A percentile compares a stretch with the other conserved stretches of the same genome.
phyloP scores from a whole-genome alignment of 805 yeast genomes.

The Metschnikowia cerradonensis region DNA sequence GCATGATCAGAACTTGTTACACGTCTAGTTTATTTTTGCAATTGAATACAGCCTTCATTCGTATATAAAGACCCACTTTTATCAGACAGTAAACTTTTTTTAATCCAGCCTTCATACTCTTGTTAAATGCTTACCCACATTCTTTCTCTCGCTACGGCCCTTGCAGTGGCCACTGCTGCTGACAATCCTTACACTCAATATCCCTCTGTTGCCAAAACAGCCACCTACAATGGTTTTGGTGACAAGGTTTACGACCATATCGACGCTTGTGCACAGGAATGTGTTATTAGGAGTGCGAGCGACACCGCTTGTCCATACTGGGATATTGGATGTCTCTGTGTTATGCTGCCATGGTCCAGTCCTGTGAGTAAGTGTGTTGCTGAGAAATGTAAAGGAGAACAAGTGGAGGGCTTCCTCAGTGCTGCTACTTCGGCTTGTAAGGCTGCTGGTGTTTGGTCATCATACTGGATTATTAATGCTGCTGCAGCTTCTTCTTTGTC shows the following conservation, averaged over 20 bases:
- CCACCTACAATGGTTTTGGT: slow-evolving; percentile 40
- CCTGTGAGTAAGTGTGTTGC: slow-evolving; percentile 30
- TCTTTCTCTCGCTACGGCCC: slow-evolving; percentile 8
- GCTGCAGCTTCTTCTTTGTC: slow-evolving; percentile 20
- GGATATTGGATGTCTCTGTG: slow-evolving; percentile 44
- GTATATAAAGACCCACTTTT: neutral
- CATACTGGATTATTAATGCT: slow-evolving; percentile 28
- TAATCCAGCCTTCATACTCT: neutral
- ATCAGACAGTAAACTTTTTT: neutral
- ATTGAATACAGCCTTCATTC: neutral
- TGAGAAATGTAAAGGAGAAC: slow-evolving; percentile 21
- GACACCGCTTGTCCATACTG: slow-evolving; percentile 41
- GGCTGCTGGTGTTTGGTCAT: slow-evolving; percentile 30
- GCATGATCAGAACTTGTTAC: neutral
- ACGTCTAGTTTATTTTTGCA: neutral
- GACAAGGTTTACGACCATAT: slow-evolving; percentile 26
- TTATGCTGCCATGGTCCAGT: slow-evolving; percentile 31
- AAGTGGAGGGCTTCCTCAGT: slow-evolving; percentile 26
- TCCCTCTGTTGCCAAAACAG: slow-evolving; percentile 36
- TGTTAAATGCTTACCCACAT: slow-evolving; percentile 4
- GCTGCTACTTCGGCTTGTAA: slow-evolving; percentile 30
- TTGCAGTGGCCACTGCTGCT: slow-evolving; percentile 8
- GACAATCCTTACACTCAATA: slow-evolving; percentile 21
- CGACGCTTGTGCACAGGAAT: slow-evolving; percentile 33
- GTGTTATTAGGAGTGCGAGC: slow-evolving; percentile 28